Evolutionary conservation across 2,329 filamentous ascomycete species (phyloP).

Genomic region (Fusarium paranaense): DNA sequence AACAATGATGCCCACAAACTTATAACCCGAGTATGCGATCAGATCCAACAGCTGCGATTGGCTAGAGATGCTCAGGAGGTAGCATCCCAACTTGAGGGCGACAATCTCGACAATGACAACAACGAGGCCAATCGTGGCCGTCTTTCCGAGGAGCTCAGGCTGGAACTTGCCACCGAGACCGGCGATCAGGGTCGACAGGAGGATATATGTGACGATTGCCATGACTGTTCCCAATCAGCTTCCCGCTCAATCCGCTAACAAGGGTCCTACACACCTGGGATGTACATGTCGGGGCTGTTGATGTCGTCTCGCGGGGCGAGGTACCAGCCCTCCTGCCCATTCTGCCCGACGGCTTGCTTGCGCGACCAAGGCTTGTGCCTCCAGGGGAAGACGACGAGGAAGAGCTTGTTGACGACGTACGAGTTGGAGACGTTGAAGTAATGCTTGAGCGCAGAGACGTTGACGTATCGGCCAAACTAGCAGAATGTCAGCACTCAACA

Average conservation of each 20-base stretch:
- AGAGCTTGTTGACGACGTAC: conserved; percentile 94
- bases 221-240: conserved; percentile 69
- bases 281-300: conserved; percentile 99
- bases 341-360: conserved; percentile 80
- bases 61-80: conserved; percentile 92
- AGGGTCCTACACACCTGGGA: conserved; percentile 68
- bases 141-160: conserved; percentile 91
- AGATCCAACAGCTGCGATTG: conserved; percentile 93
- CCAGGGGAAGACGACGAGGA: conserved; percentile 96
- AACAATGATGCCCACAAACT: conserved; percentile 96
- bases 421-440: conserved; percentile 99
- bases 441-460: conserved; percentile 92
- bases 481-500: conserved; percentile 22
- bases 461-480: conserved; percentile 79
- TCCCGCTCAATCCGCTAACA: too few relatives aligned
- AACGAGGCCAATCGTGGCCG: conserved; percentile 83
- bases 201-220: conserved; percentile 97
- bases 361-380: conserved; percentile 97
- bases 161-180: conserved; percentile 92
- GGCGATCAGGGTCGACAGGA: conserved; percentile 90
- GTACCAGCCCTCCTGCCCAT: conserved; percentile 80
- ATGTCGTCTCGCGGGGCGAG: conserved; percentile 93
- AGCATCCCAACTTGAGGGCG: conserved; percentile 91
- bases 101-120: conserved; percentile 90
- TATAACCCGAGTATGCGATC: conserved; percentile 97